Percentiles rank a stretch among this genome's conserved stretches.
Conservation (phyloP, 2,329 filamentous ascomycete genomes). For the Scortechinia acanthostroma region DNA sequence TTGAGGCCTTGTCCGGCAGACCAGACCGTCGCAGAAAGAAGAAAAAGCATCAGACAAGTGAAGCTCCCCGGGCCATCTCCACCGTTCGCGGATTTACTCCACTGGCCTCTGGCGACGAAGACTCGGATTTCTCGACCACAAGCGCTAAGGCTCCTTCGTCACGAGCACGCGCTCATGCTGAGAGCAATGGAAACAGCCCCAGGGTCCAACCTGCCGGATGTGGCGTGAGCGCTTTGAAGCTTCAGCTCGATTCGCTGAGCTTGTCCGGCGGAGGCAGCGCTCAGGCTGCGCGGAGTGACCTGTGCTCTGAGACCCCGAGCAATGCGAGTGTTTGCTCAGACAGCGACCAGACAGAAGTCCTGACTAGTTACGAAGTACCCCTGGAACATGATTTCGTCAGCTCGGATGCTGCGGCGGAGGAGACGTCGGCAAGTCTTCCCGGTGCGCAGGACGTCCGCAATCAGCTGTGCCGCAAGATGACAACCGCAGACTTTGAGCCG, state of each 20-base stretch:
- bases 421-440: neutral
- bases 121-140: slow-evolving; percentile 29
- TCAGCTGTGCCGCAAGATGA: slow-evolving; percentile 69
- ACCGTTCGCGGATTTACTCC: slow-evolving; percentile 33
- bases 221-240: slow-evolving; percentile 1
- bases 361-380: slow-evolving; percentile 1
- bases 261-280: neutral
- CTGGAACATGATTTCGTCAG: slow-evolving; percentile 1
- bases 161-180: slow-evolving; percentile 5
- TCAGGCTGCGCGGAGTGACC: neutral
- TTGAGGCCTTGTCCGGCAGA: slow-evolving; percentile 16
- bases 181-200: slow-evolving; percentile 13
- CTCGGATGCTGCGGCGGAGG: neutral
- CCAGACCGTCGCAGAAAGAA: slow-evolving; percentile 21
- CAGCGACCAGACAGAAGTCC: slow-evolving; percentile 1
- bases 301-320: slow-evolving; percentile 2
- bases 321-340: slow-evolving; percentile 2
- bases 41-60: slow-evolving; percentile 21
- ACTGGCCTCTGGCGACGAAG: slow-evolving; percentile 30
- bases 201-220: slow-evolving; percentile 14
- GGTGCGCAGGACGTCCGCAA: neutral
- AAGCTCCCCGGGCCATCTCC: slow-evolving; percentile 19
- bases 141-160: slow-evolving; percentile 20
- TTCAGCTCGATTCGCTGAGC: neutral
- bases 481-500: slow-evolving; percentile 80